Conservation (phyloP, 2,329 filamentous ascomycete genomes). For the Seiridium cupressi region DNA sequence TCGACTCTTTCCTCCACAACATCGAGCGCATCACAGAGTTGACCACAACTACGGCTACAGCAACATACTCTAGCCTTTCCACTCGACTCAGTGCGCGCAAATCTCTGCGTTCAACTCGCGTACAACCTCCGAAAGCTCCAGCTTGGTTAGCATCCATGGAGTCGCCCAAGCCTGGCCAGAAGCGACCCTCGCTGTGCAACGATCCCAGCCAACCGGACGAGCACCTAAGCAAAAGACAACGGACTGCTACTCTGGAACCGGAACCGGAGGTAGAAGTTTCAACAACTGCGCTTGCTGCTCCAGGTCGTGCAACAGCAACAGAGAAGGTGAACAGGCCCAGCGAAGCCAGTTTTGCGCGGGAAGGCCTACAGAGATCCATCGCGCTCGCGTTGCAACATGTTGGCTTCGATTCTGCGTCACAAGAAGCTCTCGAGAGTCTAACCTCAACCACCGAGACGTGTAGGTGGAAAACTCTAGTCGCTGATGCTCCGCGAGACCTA, state of each 20-base stretch:
- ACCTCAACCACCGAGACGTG: conserved; percentile 55
- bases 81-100: no score
- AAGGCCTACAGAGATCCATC: conserved; percentile 53
- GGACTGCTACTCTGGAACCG: conserved; percentile 17
- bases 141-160: neutral
- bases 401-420: conserved; percentile 54
- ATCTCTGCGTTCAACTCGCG: no score
- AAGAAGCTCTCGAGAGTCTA: conserved; percentile 59
- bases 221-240: conserved; percentile 21
- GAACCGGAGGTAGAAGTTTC: conserved; percentile 4
- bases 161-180: conserved; percentile 10
- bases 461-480: conserved; percentile 30
- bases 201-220: conserved; percentile 12
- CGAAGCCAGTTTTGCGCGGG: conserved; percentile 32
- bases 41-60: no score
- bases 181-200: conserved; percentile 20
- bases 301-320: conserved; percentile 4
- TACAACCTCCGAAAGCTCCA: no score
- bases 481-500: neutral
- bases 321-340: conserved; percentile 19
- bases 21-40: no score
- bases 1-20: no score
- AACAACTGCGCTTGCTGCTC: neutral
- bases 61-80: no score
- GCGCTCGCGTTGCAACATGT: conserved; percentile 54